phyloP scores from a whole-genome alignment of 2,329 filamentous ascomycete species.

The Fusarium buxicola region DNA sequence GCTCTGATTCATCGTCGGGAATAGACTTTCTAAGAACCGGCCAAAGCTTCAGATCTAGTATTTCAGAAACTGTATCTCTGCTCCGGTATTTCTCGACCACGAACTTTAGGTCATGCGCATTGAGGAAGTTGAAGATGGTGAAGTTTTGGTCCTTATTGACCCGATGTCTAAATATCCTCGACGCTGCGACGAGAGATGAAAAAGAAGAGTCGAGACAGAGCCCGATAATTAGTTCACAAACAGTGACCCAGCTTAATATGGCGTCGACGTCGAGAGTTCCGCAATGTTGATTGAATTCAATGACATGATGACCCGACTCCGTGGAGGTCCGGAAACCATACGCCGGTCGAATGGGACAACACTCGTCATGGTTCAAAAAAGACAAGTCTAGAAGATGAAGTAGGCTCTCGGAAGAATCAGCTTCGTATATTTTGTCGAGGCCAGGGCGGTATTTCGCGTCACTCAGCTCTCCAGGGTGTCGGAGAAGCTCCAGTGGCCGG shows the following conservation, averaged over 20 bases:
- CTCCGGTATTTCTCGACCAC: slow-evolving; percentile 3
- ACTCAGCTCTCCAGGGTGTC: slow-evolving; percentile 21
- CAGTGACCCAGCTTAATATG: slow-evolving; percentile 21
- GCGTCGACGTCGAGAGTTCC: slow-evolving; percentile 25
- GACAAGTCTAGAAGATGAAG: slow-evolving; percentile 15
- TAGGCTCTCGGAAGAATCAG: slow-evolving; percentile 2
- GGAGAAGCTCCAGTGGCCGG: slow-evolving; percentile 18
- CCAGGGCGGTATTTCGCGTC: slow-evolving; percentile 4
- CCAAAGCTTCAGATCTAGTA: slow-evolving; percentile 24
- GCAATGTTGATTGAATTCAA: slow-evolving; percentile 36
- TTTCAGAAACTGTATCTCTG: not conserved
- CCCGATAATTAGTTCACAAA: slow-evolving; percentile 19
- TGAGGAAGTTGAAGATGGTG: slow-evolving; percentile 9
- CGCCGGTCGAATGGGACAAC: slow-evolving; percentile 18
- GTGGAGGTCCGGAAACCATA: slow-evolving; percentile 16
- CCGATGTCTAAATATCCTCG: not conserved
- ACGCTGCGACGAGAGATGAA: not conserved
- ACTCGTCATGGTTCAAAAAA: not conserved
- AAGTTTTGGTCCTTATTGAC: not conserved
- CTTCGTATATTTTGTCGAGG: slow-evolving; percentile 2
- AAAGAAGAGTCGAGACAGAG: not conserved
- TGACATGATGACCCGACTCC: not conserved
- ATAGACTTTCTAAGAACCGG: not conserved
- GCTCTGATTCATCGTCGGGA: slow-evolving; percentile 2
- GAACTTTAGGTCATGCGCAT: not conserved